Base-by-base conservation (phyloP, 2,329 filamentous ascomycete genomes). In the Fusarium sp. region DNA sequence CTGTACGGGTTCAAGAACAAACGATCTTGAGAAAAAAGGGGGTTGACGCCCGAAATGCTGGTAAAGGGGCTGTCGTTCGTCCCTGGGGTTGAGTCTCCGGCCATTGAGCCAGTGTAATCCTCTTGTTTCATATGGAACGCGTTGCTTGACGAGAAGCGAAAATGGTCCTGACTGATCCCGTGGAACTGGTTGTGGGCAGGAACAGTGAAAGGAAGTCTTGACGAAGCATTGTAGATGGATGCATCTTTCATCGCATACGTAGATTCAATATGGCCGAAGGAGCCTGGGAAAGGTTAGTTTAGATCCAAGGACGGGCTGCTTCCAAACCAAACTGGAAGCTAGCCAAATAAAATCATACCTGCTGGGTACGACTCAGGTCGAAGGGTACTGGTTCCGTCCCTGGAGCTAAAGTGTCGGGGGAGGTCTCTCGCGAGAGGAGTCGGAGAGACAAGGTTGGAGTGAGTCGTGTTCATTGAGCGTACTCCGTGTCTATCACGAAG, bases 361-460 rank as follows among this genome's bases (percentile, higher is more conserved):
- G 58, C 62, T 29, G 72, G 66, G 35, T 64, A 76, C 27, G 69
- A 38, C 22, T 77, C 73, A 20, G 65, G 59, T 59, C 77, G 76
- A 20, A 70, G 50, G 52, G 58, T 68, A 24, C 70, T 73, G n/a
- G 60, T 63, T 29, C 69, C 50, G 11, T 80, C 79, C 64, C 80
- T 76, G 38, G 64, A 27, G 16, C 74, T 62, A 24, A 79, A 76
- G 3, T 77, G 70, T 27, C 78, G 77, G 24, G 78, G 73, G 7
- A 80, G 40, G 38, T 81, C 80, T 70, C 79, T 77, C 1, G 78
- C 72, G 10, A 76, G 70, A 14, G 79, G 81, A 10, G 81, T 82
- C 6, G 82, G 82, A n/a, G 82, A 83, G 45, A 77, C 76, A 35
- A 84, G 72, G 66, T 83, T 85, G 18, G 84, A 80, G 59, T 84